Conservation (phyloP, 768 basidiomycete species). For the Favolaschia claudopus region DNA sequence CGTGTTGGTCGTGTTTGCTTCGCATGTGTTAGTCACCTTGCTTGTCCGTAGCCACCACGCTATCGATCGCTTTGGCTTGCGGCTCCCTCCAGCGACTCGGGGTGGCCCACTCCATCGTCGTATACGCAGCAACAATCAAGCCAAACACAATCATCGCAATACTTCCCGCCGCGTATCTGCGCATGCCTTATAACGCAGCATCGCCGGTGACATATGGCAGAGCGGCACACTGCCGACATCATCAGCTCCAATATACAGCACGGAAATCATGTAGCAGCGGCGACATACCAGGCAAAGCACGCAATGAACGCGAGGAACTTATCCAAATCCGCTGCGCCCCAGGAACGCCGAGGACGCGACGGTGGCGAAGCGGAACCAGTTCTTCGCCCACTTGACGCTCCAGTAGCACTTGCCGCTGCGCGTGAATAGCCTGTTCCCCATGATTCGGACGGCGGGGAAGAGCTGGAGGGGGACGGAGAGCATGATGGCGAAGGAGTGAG, state of each 20-base stretch:
- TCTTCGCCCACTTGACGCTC: slow-evolving; percentile 96
- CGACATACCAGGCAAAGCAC: slow-evolving; percentile 87
- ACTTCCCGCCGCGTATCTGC: slow-evolving; percentile 72
- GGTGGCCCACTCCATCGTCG: slow-evolving; percentile 79
- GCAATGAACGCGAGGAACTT: slow-evolving; percentile 96
- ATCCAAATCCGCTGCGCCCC: slow-evolving; percentile 91
- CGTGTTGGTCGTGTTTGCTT: no score
- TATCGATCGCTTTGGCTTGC: no score
- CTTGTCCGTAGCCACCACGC: no score
- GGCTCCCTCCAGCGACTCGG: no score
- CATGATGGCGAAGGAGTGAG: slow-evolving; percentile 92
- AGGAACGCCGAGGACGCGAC: slow-evolving; percentile 82
- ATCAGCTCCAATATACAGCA: neutral
- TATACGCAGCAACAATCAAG: slow-evolving; percentile 73
- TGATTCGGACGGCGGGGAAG: slow-evolving; percentile 96
- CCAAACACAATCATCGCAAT: slow-evolving; percentile 82
- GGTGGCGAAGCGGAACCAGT: slow-evolving; percentile 78
- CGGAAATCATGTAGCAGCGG: slow-evolving; percentile 2
- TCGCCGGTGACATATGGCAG: slow-evolving; percentile 92
- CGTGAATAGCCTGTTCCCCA: slow-evolving; percentile 94
- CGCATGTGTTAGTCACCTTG: no score
- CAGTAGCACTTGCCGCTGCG: slow-evolving; percentile 83
- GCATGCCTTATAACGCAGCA: slow-evolving; percentile 91
- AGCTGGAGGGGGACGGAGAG: slow-evolving; percentile 93
- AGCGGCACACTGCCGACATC: slow-evolving; percentile 75